Conservation (phyloP, 192 early-diverging fungal species). For the Umbelopsis ramanniana region DNA sequence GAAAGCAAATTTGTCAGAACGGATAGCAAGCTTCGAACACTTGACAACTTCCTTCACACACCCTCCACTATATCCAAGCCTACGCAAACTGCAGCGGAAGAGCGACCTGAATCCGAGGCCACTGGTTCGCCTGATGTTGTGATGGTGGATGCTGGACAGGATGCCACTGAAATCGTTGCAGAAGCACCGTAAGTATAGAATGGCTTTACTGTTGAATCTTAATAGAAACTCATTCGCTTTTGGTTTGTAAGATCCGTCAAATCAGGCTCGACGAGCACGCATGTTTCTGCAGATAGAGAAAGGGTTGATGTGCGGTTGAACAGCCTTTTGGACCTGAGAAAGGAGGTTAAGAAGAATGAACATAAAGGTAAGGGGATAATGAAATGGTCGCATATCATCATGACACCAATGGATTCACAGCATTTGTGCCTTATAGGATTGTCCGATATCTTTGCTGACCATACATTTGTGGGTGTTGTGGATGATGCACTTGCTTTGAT, state of each 20-base stretch:
- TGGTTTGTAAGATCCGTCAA: neutral
- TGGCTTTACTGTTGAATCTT: neutral
- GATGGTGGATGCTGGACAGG: neutral
- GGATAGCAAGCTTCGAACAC: conserved; percentile 76
- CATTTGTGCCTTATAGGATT: conserved; percentile 49
- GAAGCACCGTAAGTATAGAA: neutral
- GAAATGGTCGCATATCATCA: neutral
- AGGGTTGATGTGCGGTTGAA: conserved; percentile 80
- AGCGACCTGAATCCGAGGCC: neutral
- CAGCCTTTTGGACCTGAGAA: conserved; percentile 78
- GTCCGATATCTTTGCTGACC: conserved; percentile 77
- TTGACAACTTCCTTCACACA: conserved; percentile 67
- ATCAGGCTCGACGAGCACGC: neutral
- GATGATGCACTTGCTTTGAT: conserved; percentile 81
- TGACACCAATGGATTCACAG: neutral
- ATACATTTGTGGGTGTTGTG: conserved; percentile 90
- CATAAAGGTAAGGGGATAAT: conserved; percentile 52
- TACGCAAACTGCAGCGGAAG: neutral
- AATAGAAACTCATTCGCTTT: neutral
- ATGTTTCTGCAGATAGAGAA: neutral
- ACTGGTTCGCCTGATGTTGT: neutral
- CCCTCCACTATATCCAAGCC: neutral
- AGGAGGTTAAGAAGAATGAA: conserved; percentile 66
- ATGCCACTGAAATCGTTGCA: no score
- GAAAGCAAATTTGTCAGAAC: conserved; percentile 87